Percentiles rank a stretch among this genome's conserved stretches.
phyloP scores from a whole-genome alignment of 345 rosid species.

The Pistacia vera region DNA sequence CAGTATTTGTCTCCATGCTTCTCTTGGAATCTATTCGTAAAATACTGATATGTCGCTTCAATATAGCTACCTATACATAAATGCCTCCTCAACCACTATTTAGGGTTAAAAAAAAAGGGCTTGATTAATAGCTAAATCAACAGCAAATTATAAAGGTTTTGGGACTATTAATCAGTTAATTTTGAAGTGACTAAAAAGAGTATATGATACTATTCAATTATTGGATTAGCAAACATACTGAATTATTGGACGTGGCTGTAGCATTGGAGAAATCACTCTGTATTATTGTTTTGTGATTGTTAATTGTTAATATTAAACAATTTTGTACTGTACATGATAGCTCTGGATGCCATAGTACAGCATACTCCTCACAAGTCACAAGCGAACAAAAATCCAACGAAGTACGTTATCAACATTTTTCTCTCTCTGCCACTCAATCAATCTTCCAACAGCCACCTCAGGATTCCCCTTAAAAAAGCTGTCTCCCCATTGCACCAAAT shows the following conservation, averaged over 20 bases:
- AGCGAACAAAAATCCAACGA: slow-evolving; percentile 35
- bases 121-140: too few species aligned
- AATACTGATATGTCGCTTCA: background rate
- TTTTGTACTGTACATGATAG: background rate
- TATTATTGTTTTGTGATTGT: background rate
- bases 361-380: slow-evolving; percentile 16
- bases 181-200: too few species aligned
- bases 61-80: background rate
- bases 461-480: slow-evolving; percentile 34
- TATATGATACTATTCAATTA: background rate
- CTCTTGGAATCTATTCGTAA: slow-evolving; percentile 17
- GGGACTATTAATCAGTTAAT: too few species aligned
- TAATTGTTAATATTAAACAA: background rate
- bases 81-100: too few species aligned
- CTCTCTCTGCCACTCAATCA: slow-evolving; percentile 44
- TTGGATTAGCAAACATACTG: background rate
- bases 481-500: background rate
- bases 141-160: too few species aligned
- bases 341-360: background rate
- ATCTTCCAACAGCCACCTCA: slow-evolving; percentile 35
- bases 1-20: slow-evolving; percentile 7
- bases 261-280: background rate
- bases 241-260: background rate
- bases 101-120: too few species aligned
- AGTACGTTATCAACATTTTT: slow-evolving; percentile 24